Percentiles rank a stretch among this genome's conserved stretches.
These are phyloP conservation scores for Colletotrichum karsti DNA, from an alignment of 2,329 filamentous ascomycete genomes.

Conservation along the genomic window DNA sequence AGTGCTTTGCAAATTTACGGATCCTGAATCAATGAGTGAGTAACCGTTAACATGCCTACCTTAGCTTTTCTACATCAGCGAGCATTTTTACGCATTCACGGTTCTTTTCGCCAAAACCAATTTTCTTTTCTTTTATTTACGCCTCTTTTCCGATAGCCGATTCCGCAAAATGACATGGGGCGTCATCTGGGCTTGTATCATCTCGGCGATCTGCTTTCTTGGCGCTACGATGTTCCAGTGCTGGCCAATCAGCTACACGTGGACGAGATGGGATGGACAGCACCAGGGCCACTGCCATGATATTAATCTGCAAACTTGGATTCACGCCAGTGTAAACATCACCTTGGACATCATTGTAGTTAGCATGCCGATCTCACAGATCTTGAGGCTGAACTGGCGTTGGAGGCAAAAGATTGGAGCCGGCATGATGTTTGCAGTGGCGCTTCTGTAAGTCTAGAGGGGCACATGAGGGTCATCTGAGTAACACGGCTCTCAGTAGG, in stretches of 20 bases:
- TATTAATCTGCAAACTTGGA: slow-evolving; percentile 53
- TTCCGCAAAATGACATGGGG: slow-evolving; percentile 46
- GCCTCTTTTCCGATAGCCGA: slow-evolving; percentile 51
- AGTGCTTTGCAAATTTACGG: neutral
- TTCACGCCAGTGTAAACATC: slow-evolving; percentile 57
- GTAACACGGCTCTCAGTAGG: no score
- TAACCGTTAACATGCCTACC: no score
- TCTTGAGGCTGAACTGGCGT: slow-evolving; percentile 46
- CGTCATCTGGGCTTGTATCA: slow-evolving; percentile 44
- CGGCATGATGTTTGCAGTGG: slow-evolving; percentile 48
- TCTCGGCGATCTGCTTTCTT: slow-evolving; percentile 47
- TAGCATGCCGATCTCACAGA: slow-evolving; percentile 51
- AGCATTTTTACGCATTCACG: slow-evolving; percentile 49
- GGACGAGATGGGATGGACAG: slow-evolving; percentile 58
- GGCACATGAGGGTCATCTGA: no score
- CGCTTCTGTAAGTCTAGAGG: slow-evolving; percentile 12
- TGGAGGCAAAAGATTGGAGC: slow-evolving; percentile 54
- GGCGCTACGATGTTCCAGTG: slow-evolving; percentile 54
- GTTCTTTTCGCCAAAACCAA: slow-evolving; percentile 53
- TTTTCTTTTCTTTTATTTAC: slow-evolving; percentile 60
- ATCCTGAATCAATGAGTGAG: no score
- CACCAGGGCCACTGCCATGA: slow-evolving; percentile 55
- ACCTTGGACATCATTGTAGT: slow-evolving; percentile 56
- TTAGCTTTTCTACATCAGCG: slow-evolving; percentile 46
- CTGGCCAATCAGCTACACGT: slow-evolving; percentile 55